Evolutionary conservation across 768 basidiomycete species (phyloP), one percentile per base, ranked within the genome.

Genomic region (Hortiboletus flavorubellus): DNA sequence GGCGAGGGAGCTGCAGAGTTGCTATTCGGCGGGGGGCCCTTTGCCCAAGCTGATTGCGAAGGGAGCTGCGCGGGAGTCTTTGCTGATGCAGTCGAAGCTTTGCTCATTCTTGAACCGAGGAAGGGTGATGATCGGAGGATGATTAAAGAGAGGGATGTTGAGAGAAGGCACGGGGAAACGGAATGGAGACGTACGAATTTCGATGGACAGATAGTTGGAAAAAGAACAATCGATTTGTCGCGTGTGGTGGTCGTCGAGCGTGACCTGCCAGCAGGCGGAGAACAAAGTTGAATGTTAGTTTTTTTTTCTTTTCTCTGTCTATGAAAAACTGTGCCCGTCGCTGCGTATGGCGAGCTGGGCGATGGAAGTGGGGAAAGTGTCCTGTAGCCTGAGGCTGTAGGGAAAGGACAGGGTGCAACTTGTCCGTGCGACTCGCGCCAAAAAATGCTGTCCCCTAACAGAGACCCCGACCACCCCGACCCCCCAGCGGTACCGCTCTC

Each of bases 221-320:
- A 26, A 78, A 75, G 72, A 76, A 75, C 73, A 75, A 68, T 70
- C 61, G 74, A 76, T 76, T 74, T 78, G 75, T 79, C 78, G 83
- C 78, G 83, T 80, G 84, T 73, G 82, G 79, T 84, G 84, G 87
- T 87, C 86, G 85, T 88, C 79, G 86, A 82, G 78, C 83, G 80
- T 83, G 87, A 89, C 88, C 88, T 89, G 88, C 88, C 88, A 87
- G 88, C 88, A 89, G 88, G 87, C 85, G 80, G 81, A 75, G 77
- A 81, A 80, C 77, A 81, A 77, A 77, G 76, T 76, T 79, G 77
- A 76, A 75, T 72, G 74, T 52, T 49, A 44, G 55, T 50, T 50
- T 55, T 55, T 64, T 62, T 56, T 58, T 45, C 59, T n/a, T 60
- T 59, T 68, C 68, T 63, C 68, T 65, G 70, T 78, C 76, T 78